Evolutionary conservation across 2,329 filamentous ascomycete genomes (phyloP).

Genomic region (Paecilomyces variotii): DNA sequence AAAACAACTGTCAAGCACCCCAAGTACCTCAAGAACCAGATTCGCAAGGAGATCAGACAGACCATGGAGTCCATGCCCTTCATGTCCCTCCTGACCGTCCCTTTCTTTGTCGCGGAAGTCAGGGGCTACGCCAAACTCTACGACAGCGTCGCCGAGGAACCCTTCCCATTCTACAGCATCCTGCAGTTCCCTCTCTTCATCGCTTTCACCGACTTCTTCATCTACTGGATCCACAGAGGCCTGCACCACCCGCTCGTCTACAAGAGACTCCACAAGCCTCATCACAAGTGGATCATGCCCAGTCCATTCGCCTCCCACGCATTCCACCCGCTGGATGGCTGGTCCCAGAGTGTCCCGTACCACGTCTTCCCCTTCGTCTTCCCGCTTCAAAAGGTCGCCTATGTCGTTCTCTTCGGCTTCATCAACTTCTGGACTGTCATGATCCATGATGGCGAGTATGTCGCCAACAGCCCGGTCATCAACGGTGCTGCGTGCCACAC

Average conservation of each 20-base stretch:
- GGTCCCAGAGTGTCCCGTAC: conserved; percentile 80
- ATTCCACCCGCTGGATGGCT: conserved; percentile 92
- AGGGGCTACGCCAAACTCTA: conserved; percentile 82
- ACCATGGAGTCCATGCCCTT: conserved; percentile 67
- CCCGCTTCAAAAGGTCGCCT: conserved; percentile 84
- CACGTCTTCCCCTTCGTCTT: conserved; percentile 90
- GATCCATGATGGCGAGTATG: conserved; percentile 93
- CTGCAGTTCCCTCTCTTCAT: conserved; percentile 84
- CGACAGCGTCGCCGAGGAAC: conserved; percentile 66
- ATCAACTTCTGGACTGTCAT: conserved; percentile 97
- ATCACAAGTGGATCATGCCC: conserved; percentile 99
- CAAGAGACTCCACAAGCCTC: conserved; percentile 87
- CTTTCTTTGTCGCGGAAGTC: conserved; percentile 75
- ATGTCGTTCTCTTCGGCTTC: conserved; percentile 77
- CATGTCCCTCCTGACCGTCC: conserved; percentile 74
- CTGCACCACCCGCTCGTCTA: conserved; percentile 76
- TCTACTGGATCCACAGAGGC: conserved; percentile 86
- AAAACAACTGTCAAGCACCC: conserved; percentile 83
- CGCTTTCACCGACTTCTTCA: conserved; percentile 77
- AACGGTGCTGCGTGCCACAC: conserved; percentile 94
- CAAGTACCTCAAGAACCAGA: conserved; percentile 91
- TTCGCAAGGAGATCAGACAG: conserved; percentile 76
- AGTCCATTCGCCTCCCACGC: conserved; percentile 87
- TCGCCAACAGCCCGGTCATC: conserved; percentile 80
- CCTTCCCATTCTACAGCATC: conserved; percentile 68